These are phyloP conservation scores for Leccinum variicolor DNA, from an alignment of 768 basidiomycete genomes.

Conservation along the genomic window DNA sequence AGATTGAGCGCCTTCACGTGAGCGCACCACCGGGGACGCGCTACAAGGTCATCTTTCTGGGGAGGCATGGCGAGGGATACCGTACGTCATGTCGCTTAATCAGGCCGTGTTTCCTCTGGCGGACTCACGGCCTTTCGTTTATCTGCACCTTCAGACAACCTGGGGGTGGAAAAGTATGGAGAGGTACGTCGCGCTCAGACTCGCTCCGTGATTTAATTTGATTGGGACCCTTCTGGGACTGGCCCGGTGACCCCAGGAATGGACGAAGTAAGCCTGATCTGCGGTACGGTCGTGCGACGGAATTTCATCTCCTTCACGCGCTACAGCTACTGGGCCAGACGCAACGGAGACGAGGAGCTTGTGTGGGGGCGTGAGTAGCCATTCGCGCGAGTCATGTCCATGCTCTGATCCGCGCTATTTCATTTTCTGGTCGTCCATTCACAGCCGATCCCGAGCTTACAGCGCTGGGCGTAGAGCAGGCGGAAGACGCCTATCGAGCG, in stretches of 20 bases:
- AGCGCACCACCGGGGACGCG: slow-evolving; percentile 34
- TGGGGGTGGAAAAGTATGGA: slow-evolving; percentile 64
- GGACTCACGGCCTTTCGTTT: slow-evolving; percentile 40
- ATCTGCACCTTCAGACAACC: slow-evolving; percentile 62
- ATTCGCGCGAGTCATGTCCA: neutral
- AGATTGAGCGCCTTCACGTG: slow-evolving; percentile 46
- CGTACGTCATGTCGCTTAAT: slow-evolving; percentile 46
- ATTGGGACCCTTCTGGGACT: neutral
- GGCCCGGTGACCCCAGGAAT: slow-evolving; percentile 34
- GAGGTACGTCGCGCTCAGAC: slow-evolving; percentile 23
- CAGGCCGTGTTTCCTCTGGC: neutral
- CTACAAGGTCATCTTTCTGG: slow-evolving; percentile 67
- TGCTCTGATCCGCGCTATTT: neutral
- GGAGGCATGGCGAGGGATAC: slow-evolving; percentile 70
- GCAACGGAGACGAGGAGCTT: slow-evolving; percentile 63
- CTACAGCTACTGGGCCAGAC: slow-evolving; percentile 50
- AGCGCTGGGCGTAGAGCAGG: slow-evolving; percentile 52
- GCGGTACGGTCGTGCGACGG: neutral
- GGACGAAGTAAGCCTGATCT: slow-evolving; percentile 50
- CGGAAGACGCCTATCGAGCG: slow-evolving; percentile 36
- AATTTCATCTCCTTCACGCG: neutral
- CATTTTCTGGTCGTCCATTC: neutral
- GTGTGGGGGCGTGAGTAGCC: slow-evolving; percentile 68
- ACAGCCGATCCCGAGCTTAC: slow-evolving; percentile 70
- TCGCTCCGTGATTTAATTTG: neutral